These are phyloP conservation scores for Apiospora koreana DNA, from an alignment of 2,329 filamentous ascomycete genomes.

Conservation along the genomic window DNA sequence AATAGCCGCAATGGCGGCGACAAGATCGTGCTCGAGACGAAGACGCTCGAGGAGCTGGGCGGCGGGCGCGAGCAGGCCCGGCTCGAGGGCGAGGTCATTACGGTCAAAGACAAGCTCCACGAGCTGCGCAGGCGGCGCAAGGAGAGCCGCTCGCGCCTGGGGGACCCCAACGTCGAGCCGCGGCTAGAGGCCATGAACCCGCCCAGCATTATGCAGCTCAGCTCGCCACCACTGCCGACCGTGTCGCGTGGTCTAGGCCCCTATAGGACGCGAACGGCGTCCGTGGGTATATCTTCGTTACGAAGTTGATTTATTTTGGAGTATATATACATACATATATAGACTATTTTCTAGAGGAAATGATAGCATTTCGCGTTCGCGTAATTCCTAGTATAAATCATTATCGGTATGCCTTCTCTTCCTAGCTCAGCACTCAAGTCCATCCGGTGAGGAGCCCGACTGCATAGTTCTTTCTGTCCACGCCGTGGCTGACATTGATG, in stretches of 20 bases:
- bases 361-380: background rate
- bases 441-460: background rate
- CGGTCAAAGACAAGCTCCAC: conserved; percentile 40
- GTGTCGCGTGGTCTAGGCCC: background rate
- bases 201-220: conserved; percentile 1
- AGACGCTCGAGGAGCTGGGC: conserved; percentile 52
- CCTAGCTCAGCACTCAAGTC: background rate
- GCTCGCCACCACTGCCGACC: background rate
- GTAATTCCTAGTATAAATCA: background rate
- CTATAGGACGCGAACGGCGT: conserved; percentile 1
- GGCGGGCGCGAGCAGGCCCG: conserved; percentile 48
- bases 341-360: background rate
- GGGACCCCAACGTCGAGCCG: background rate
- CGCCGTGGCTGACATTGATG: no score
- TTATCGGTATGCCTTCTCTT: background rate
- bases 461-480: no score
- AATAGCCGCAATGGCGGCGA: conserved; percentile 18
- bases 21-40: conserved; percentile 41
- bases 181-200: background rate
- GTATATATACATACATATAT: background rate
- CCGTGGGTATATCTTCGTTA: background rate
- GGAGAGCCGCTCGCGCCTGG: conserved; percentile 9
- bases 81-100: conserved; percentile 46
- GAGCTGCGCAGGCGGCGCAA: conserved; percentile 15
- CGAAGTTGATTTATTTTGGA: background rate